Evolutionary conservation across 805 yeast species (phyloP), one percentile per base, ranked within the genome.

Genomic region (Schizosaccharomyces octosporus): DNA sequence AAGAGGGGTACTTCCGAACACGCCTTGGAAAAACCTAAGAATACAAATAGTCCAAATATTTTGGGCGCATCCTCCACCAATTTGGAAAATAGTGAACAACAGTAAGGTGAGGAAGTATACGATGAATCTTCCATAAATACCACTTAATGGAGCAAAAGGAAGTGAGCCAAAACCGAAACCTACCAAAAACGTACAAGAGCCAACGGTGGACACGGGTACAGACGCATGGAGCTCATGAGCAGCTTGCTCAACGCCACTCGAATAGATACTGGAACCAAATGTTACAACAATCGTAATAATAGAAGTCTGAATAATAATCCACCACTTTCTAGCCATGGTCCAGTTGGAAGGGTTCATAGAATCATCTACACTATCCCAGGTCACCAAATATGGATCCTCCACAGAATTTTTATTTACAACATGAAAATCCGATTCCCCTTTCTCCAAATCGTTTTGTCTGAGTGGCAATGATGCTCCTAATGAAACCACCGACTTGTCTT

Each of bases 1-100:
- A 69, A 87, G 75, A 0, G 93, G 87, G 2, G 95, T 94, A 1
- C 90, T 82, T 1, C 89, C 85, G 60, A 84, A 76, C 36, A 83
- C 75, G 0, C 95, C 95, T 32, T 85, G 75, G 68, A 87, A 80
- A 69, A 86, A 87, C 66, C 94, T 73, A 59, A 84, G 71, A 6
- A 85, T 82, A 61, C 85, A 71, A 43, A 85, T 74, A 11, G 78
- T 74, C 63, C 80, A 74, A 65, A 85, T 81, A 65, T 83, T 80
- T 45, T 75, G 71, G 0, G 86, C 76, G 63, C 82, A 72, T 36
- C 63, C 67, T 27, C 63, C 67, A 13, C 65, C 66, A 21, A 63
- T 48, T n/a, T 65, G 65, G 62, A 65, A 65, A 32, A 64, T 62
- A 62, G 63, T 60, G 5, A 64, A 72, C 29, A 60, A n/a, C 11